phyloP scores from a whole-genome alignment of 208 protist species.

The Trypanosomatidae sp. region DNA sequence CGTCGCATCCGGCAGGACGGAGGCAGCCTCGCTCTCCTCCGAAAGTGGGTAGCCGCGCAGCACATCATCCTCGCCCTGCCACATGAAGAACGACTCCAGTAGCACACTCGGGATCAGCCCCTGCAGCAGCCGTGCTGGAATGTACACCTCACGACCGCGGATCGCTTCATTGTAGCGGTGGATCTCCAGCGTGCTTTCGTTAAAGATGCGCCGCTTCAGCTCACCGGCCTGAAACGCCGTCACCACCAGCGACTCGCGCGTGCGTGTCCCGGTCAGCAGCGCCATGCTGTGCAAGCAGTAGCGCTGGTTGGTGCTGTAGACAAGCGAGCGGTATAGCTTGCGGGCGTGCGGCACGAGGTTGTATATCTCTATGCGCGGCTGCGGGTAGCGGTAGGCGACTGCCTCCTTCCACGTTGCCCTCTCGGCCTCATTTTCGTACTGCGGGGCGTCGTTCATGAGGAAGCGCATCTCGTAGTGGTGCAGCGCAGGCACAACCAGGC shows the following conservation, averaged over 20 bases:
- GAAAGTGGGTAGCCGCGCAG: conserved; percentile 66
- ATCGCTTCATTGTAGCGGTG: conserved; percentile 57
- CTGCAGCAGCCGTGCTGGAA: conserved; percentile 76
- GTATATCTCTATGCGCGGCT: conserved; percentile 56
- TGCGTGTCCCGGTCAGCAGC: conserved; percentile 27
- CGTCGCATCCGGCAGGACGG: conserved; percentile 17
- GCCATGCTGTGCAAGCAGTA: conserved; percentile 73
- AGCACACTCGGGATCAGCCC: conserved; percentile 70
- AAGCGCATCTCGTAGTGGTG: conserved; percentile 52
- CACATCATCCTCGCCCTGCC: conserved; percentile 79
- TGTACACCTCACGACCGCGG: conserved; percentile 59
- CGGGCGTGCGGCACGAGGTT: conserved; percentile 82
- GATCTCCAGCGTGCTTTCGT: conserved; percentile 73
- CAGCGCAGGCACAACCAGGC: conserved; percentile 15
- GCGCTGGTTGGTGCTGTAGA: conserved; percentile 73
- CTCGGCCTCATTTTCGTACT: conserved; percentile 58
- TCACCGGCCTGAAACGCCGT: conserved; percentile 67
- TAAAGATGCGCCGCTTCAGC: conserved; percentile 49
- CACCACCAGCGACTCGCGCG: conserved; percentile 32
- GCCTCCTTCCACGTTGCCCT: conserved; percentile 84
- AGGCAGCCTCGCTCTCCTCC: conserved; percentile 20
- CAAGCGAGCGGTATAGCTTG: conserved; percentile 69
- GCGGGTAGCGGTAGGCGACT: conserved; percentile 58
- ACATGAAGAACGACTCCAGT: conserved; percentile 81
- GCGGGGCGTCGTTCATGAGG: conserved; percentile 58